Evolutionary conservation across 2,329 filamentous ascomycete species (phyloP).

Genomic region (Pyricularia pennisetigena): DNA sequence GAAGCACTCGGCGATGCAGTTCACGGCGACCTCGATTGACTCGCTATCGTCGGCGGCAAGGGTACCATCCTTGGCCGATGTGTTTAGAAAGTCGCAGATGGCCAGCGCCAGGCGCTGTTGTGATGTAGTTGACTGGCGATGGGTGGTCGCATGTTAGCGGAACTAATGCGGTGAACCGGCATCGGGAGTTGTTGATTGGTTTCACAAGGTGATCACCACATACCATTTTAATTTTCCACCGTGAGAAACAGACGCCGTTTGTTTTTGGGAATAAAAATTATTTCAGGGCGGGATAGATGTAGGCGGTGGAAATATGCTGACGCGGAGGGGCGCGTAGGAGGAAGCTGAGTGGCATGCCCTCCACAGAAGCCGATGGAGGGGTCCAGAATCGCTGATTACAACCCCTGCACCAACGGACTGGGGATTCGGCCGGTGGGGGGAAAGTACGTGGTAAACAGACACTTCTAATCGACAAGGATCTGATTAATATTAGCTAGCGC

Average conservation of each 20-base stretch:
- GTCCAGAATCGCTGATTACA: conserved; percentile 3
- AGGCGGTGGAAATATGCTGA: background rate
- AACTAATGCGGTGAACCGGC: background rate
- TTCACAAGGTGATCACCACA: background rate
- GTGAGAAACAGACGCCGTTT: background rate
- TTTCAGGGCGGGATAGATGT: background rate
- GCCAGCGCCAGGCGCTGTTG: conserved; percentile 90
- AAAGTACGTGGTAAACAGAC: background rate
- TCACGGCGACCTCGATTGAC: conserved; percentile 85
- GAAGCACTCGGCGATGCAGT: conserved; percentile 93
- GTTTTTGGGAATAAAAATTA: background rate
- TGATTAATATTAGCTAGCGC: too few species aligned
- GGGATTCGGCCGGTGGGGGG: background rate
- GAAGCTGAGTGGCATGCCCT: background rate
- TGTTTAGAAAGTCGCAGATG: conserved; percentile 89
- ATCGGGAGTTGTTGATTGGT: background rate
- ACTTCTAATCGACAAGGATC: background rate
- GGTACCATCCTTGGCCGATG: conserved; percentile 79
- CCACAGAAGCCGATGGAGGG: conserved; percentile 6
- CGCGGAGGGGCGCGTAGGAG: background rate
- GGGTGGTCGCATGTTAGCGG: background rate
- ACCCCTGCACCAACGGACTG: background rate
- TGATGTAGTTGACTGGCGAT: conserved; percentile 32
- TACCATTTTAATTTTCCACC: background rate
- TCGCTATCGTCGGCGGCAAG: conserved; percentile 82